Evolutionary conservation across 192 early-diverging fungal species (phyloP).

Genomic region (Spinellus fusiger): DNA sequence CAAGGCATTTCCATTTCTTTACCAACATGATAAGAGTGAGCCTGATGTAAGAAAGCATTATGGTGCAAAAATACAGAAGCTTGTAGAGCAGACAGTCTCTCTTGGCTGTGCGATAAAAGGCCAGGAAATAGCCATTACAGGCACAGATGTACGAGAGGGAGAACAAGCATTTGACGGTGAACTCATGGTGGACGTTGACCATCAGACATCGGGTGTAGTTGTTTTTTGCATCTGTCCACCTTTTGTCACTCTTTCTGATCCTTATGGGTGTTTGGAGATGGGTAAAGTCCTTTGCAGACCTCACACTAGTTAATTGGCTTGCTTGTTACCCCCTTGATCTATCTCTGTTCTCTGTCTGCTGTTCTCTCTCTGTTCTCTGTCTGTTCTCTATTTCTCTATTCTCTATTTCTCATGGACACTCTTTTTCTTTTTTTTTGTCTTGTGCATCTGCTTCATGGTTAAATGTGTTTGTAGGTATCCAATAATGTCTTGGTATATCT

Average conservation of each 20-base stretch:
- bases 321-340: neutral
- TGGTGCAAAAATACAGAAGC: constrained; percentile 11
- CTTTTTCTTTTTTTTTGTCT: too few relatives aligned
- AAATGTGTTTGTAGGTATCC: too few relatives aligned
- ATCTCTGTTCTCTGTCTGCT: neutral
- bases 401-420: too few relatives aligned
- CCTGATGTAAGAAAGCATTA: constrained; percentile 13
- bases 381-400: too few relatives aligned
- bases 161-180: constrained; percentile 13
- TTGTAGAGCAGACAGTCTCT: constrained; percentile 21
- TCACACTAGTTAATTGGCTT: neutral
- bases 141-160: constrained; percentile 16
- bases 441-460: too few relatives aligned
- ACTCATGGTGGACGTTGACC: constrained; percentile 23
- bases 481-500: too few relatives aligned
- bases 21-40: constrained; percentile 8
- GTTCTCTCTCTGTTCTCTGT: too few relatives aligned
- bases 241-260: constrained; percentile 14
- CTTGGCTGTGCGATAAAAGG: constrained; percentile 27
- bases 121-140: constrained; percentile 25
- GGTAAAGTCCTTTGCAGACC: constrained; percentile 18
- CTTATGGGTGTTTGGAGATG: constrained; percentile 2
- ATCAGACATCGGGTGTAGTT: constrained; percentile 9
- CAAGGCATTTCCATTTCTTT: constrained; percentile 19
- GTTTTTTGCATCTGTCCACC: constrained; percentile 29